A percentile compares a stretch with the other conserved stretches of the same genome.
Evolutionary conservation across 2,329 filamentous ascomycete genomes (phyloP).

Genomic region (Arthrobotrys conoides): DNA sequence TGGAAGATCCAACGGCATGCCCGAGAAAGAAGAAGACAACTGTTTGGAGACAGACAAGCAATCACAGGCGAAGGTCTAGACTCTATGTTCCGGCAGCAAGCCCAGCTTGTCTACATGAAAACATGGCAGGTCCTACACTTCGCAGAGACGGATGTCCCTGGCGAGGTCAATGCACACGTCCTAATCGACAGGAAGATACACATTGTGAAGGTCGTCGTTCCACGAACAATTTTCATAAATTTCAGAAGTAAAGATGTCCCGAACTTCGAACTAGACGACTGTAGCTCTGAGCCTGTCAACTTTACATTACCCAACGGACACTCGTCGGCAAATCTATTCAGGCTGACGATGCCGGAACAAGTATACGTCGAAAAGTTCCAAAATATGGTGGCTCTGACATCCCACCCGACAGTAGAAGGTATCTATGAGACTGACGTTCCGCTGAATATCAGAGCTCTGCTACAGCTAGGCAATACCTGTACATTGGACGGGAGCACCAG

Average conservation of each 20-base stretch:
- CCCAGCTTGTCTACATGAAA: slow-evolving; percentile 87
- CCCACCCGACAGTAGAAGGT: slow-evolving; percentile 93
- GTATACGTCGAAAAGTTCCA: slow-evolving; percentile 86
- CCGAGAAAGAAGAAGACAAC: slow-evolving; percentile 83
- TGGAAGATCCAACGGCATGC: slow-evolving; percentile 98
- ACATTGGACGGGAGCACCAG: slow-evolving; percentile 92
- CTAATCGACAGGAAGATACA: slow-evolving; percentile 95
- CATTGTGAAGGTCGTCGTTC: slow-evolving; percentile 87
- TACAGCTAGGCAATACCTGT: slow-evolving; percentile 90
- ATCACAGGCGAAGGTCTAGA: slow-evolving; percentile 75
- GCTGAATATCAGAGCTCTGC: slow-evolving; percentile 84
- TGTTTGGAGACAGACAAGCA: slow-evolving; percentile 87
- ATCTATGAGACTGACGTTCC: slow-evolving; percentile 97
- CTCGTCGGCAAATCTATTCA: slow-evolving; percentile 92
- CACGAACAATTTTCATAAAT: slow-evolving; percentile 90
- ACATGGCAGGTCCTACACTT: slow-evolving; percentile 97
- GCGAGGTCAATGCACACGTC: slow-evolving; percentile 88
- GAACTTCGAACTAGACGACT: slow-evolving; percentile 86
- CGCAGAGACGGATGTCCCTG: slow-evolving; percentile 83
- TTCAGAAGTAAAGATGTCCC: slow-evolving; percentile 88
- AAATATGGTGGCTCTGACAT: slow-evolving; percentile 81
- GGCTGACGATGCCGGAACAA: slow-evolving; percentile 89
- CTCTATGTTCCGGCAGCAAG: slow-evolving; percentile 88
- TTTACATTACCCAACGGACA: slow-evolving; percentile 96
- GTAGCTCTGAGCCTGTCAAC: slow-evolving; percentile 91